Percentiles rank a stretch among this genome's conserved stretches.
Evolutionary conservation across 176 grass and related monocot species (phyloP).

Genomic region (Luzula sylvatica): DNA sequence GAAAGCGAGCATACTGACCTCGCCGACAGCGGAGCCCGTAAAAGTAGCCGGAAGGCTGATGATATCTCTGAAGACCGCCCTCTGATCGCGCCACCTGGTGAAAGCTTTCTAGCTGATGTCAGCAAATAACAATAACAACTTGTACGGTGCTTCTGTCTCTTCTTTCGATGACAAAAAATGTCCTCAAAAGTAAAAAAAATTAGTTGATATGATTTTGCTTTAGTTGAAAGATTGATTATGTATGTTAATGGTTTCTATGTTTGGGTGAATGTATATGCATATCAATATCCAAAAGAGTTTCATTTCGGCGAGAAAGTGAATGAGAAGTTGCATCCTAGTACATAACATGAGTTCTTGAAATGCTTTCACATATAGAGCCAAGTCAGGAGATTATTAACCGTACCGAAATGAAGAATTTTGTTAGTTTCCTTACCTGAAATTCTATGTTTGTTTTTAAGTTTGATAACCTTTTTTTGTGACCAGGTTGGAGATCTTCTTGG

Average conservation of each 20-base stretch:
- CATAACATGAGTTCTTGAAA: slow-evolving; percentile 98
- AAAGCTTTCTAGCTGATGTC: background rate
- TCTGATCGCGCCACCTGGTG: background rate
- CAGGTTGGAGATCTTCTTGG: slow-evolving; percentile 60
- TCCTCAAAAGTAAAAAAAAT: slow-evolving; percentile 75
- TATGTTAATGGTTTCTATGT: background rate
- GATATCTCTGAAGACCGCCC: slow-evolving; percentile 22
- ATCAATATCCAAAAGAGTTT: slow-evolving; percentile 72
- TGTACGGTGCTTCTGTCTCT: slow-evolving; percentile 54
- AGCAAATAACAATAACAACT: slow-evolving; percentile 33
- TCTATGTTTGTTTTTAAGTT: background rate
- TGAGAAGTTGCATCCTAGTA: slow-evolving; percentile 88
- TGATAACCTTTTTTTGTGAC: background rate
- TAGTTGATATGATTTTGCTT: slow-evolving; percentile 6
- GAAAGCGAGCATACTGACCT: slow-evolving; percentile 67
- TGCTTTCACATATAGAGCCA: slow-evolving; percentile 98
- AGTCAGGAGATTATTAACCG: slow-evolving; percentile 96
- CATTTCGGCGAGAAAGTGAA: slow-evolving; percentile 90
- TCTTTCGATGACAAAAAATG: slow-evolving; percentile 81
- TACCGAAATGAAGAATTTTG: slow-evolving; percentile 91
- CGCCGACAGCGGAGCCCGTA: slow-evolving; percentile 61
- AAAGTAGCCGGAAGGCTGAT: slow-evolving; percentile 33
- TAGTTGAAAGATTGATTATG: background rate
- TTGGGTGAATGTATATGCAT: slow-evolving; percentile 31
- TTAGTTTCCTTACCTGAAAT: slow-evolving; percentile 21